phyloP scores from a whole-genome alignment of 1,139 yeast species.

The Saccharomyces pastorianus region DNA sequence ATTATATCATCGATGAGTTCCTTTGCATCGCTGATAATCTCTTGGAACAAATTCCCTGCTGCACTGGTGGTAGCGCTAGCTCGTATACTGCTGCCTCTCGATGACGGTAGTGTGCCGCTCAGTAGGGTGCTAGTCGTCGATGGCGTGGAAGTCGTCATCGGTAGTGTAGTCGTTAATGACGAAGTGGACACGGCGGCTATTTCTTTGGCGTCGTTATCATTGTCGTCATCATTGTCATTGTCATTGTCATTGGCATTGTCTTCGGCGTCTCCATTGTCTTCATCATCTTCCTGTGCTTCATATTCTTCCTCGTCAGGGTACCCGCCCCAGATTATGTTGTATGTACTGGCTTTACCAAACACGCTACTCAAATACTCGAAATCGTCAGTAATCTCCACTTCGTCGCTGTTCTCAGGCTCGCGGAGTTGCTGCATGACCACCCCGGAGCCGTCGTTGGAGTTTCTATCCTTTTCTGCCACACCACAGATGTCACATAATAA shows the following conservation, averaged over 20 bases:
- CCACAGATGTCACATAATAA: slow-evolving; percentile 63
- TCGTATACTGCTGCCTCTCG: background rate
- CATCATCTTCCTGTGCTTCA: no score
- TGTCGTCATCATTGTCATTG: slow-evolving; percentile 11
- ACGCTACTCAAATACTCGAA: slow-evolving; percentile 7
- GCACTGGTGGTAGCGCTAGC: slow-evolving; percentile 1
- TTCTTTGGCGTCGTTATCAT: slow-evolving; percentile 10
- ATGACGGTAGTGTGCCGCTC: background rate
- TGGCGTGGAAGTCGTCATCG: background rate
- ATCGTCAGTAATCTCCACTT: slow-evolving; percentile 6
- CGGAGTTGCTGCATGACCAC: background rate
- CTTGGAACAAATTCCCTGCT: slow-evolving; percentile 8
- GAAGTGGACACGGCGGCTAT: background rate
- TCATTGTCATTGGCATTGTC: no score
- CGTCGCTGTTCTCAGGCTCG: background rate
- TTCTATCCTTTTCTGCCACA: slow-evolving; percentile 25
- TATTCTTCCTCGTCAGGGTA: slow-evolving; percentile 8
- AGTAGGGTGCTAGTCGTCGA: background rate
- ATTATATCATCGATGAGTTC: slow-evolving; percentile 13
- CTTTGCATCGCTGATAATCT: slow-evolving; percentile 14
- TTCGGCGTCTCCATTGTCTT: no score
- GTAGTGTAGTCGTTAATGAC: slow-evolving; percentile 9
- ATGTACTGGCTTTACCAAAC: slow-evolving; percentile 12
- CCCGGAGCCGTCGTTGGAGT: slow-evolving; percentile 5
- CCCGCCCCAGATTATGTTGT: slow-evolving; percentile 22